A percentile compares a stretch with the other conserved stretches of the same genome.
Conservation (phyloP, 2,329 filamentous ascomycete species). For the Neurospora crassa region DNA sequence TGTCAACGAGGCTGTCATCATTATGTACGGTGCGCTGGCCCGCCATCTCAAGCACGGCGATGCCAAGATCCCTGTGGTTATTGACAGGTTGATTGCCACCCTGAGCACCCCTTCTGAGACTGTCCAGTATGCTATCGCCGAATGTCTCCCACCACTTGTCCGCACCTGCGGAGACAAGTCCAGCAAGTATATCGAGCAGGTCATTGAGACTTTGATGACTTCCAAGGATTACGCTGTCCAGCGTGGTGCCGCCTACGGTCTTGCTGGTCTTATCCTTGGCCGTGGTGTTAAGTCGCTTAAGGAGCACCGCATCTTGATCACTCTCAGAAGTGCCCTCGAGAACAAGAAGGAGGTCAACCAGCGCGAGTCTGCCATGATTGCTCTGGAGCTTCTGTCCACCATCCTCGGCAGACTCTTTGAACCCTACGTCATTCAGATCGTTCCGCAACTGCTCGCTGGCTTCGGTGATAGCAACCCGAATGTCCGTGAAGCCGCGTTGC, state of each 20-base stretch:
- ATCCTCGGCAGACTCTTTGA: conserved; percentile 86
- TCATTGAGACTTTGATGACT: conserved; percentile 73
- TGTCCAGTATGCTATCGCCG: conserved; percentile 92
- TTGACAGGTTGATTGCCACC: conserved; percentile 76
- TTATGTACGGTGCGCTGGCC: conserved; percentile 90
- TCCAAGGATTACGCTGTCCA: conserved; percentile 89
- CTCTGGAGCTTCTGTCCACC: conserved; percentile 81
- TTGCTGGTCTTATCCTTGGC: conserved; percentile 85
- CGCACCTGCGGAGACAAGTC: conserved; percentile 69
- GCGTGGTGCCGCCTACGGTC: conserved; percentile 86
- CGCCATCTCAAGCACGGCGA: conserved; percentile 82
- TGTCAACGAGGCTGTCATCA: conserved; percentile 94
- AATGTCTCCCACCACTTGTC: conserved; percentile 87
- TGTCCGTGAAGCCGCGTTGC: conserved; percentile 85
- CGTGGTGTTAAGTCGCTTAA: conserved; percentile 72
- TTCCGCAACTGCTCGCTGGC: conserved; percentile 78
- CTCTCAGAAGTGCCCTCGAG: conserved; percentile 72
- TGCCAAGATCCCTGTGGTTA: conserved; percentile 74
- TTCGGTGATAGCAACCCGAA: conserved; percentile 85
- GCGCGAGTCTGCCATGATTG: conserved; percentile 78
- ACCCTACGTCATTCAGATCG: conserved; percentile 91
- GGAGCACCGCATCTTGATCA: conserved; percentile 78
- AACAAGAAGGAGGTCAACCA: conserved; percentile 91
- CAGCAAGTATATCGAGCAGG: conserved; percentile 67
- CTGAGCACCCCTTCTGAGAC: conserved; percentile 92